Evolutionary conservation across 441 rosid species (phyloP), one percentile per base, ranked within the genome.

Genomic region (Erodium texanum): DNA sequence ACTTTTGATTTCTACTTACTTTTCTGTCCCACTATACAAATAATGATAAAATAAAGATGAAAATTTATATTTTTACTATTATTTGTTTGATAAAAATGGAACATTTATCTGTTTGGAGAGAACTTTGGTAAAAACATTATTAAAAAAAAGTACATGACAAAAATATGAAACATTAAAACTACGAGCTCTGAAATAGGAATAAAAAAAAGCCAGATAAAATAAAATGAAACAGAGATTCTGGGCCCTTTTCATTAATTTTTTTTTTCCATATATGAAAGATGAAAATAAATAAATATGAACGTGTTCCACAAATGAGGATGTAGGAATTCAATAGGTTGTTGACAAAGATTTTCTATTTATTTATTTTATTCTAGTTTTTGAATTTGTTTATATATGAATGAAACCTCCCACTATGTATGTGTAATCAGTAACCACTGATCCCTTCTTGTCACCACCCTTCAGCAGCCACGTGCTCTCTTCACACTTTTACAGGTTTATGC

Each of bases 381-480:
- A 16, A 3, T 54, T 16, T 54, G 61, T 54, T 23, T 54, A 16
- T 54, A 54, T 54, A 54, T 1, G 24, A 54, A 54, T 16, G 61
- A 18, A 54, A 54, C 61, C 3, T 54, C 61, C 23, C 61, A 54
- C 61, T 5, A 18, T 18, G 6, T 3, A 2, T 16, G 11, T 54
- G 61, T 54, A 54, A 54, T 7, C 23, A 4, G 61, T 54, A 54
- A 54, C 1, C 23, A 4, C 20, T 52, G 59, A 52, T 54, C 23
- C 3, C 18, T 18, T 2, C 61, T 54, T 8, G 23, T 54, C 61
- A 54, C 61, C 61, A 16, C 61, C 61, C 61, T 54, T 54, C 22
- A 54, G 11, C 61, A 54, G 61, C 23, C 61, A 54, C 61, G 61
- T 54, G 61, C 61, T 54, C 23, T 54, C 61, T 54, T 18, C 61